Conservation (phyloP, 2,329 filamentous ascomycete species). For the Endoconidiophora polonica region DNA sequence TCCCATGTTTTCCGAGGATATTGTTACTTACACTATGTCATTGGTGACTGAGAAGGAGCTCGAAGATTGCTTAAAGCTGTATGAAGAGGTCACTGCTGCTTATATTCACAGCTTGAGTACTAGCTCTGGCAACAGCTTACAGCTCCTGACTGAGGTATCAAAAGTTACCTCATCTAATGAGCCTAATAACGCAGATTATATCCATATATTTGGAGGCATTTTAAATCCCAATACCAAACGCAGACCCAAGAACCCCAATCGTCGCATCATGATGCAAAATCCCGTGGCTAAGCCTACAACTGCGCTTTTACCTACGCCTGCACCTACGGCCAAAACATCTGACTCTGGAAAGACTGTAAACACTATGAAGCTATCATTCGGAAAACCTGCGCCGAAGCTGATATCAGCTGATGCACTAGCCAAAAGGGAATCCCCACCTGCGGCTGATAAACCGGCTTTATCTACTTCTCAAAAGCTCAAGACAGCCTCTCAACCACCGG, state of each 20-base stretch:
- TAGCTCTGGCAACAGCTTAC: conserved; percentile 35
- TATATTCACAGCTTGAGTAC: conserved; percentile 78
- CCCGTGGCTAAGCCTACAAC: background rate
- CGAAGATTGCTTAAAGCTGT: conserved; percentile 48
- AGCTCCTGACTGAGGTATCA: conserved; percentile 6
- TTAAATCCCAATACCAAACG: conserved; percentile 3
- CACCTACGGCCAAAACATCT: background rate
- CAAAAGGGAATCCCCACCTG: background rate
- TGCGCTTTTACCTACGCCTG: background rate
- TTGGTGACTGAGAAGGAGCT: conserved; percentile 59
- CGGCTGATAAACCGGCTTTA: background rate
- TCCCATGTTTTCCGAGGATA: conserved; percentile 27
- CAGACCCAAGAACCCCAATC: background rate
- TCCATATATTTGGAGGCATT: conserved; percentile 8
- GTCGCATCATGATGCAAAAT: background rate
- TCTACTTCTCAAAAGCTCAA: background rate
- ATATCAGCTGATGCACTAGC: background rate
- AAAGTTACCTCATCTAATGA: background rate
- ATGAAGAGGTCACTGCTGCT: conserved; percentile 58
- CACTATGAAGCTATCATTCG: conserved; percentile 1
- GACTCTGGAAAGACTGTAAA: background rate
- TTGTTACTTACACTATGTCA: conserved; percentile 41
- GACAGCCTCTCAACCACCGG: background rate
- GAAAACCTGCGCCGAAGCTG: background rate
- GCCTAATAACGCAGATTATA: background rate